Conservation (phyloP, 2,329 filamentous ascomycete genomes). For the Epichloe festucae region DNA sequence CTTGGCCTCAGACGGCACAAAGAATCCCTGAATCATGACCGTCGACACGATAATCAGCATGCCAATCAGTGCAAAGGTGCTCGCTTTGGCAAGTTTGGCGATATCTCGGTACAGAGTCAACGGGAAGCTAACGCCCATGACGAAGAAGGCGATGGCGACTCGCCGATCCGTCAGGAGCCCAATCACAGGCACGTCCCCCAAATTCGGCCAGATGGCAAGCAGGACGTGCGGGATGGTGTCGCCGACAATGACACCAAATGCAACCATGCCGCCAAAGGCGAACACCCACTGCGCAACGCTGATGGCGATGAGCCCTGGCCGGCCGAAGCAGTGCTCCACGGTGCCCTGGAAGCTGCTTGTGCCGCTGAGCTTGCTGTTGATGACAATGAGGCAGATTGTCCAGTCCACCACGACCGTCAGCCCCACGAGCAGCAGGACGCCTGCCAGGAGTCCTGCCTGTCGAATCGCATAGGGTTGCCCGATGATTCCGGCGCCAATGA, state of each 20-base stretch:
- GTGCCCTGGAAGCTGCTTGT: conserved; percentile 91
- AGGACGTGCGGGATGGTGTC: conserved; percentile 92
- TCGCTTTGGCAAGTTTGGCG: conserved; percentile 94
- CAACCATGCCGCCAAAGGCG: conserved; percentile 97
- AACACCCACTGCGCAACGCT: conserved; percentile 90
- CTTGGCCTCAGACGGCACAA: conserved; percentile 57
- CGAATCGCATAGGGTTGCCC: conserved; percentile 92
- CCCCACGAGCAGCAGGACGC: conserved; percentile 61
- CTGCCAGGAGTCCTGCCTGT: conserved; percentile 77
- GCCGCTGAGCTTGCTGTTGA: conserved; percentile 94
- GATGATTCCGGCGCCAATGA: conserved; percentile 68
- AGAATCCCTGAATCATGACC: conserved; percentile 69
- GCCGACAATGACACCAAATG: conserved; percentile 93
- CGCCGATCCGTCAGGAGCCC: conserved; percentile 71
- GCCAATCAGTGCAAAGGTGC: conserved; percentile 80
- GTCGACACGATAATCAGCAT: conserved; percentile 86
- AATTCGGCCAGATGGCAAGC: conserved; percentile 63
- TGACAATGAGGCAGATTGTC: conserved; percentile 93
- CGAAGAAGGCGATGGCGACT: conserved; percentile 78
- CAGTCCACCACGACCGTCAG: conserved; percentile 85
- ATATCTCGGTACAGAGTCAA: conserved; percentile 93
- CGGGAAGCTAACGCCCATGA: conserved; percentile 76
- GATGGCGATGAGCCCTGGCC: conserved; percentile 77
- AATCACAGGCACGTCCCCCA: conserved; percentile 62
- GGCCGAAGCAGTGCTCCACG: conserved; percentile 89